phyloP scores from a whole-genome alignment of 2,329 filamentous ascomycete species.

The Bretziella fagacearum region DNA sequence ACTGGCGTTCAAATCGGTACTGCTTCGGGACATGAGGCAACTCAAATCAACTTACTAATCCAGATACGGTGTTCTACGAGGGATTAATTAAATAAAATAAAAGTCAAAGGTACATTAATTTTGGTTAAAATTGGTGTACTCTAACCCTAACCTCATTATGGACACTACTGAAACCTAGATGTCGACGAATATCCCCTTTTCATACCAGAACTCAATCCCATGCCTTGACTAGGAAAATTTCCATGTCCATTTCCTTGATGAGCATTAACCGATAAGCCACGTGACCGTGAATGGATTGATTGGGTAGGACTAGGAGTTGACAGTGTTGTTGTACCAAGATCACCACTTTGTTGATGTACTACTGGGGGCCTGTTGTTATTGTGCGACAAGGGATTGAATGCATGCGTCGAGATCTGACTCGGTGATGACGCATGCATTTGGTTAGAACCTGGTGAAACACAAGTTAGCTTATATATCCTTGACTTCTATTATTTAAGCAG shows the following conservation, averaged over 20 bases:
- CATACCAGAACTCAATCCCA: slow-evolving; percentile 16
- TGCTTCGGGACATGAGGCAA: too few species aligned
- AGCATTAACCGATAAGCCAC: slow-evolving; percentile 1
- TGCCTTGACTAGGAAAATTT: background rate
- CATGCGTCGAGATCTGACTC: background rate
- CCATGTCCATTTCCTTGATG: background rate
- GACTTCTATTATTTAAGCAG: too few species aligned
- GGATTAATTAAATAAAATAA: too few species aligned
- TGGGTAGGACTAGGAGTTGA: background rate
- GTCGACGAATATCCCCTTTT: slow-evolving; percentile 13
- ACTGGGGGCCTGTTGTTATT: background rate
- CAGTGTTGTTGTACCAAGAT: too few species aligned
- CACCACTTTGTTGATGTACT: background rate
- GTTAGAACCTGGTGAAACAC: background rate
- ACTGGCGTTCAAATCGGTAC: too few species aligned
- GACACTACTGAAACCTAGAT: background rate
- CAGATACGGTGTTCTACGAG: too few species aligned
- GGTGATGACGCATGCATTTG: background rate
- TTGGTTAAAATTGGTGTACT: too few species aligned
- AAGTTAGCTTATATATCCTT: background rate
- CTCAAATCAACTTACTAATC: too few species aligned
- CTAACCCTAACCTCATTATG: background rate
- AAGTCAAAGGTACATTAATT: too few species aligned
- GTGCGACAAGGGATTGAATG: background rate
- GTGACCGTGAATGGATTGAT: background rate